Base-by-base conservation (phyloP, 176 grass and related monocot genomes). In the Zoysia japonica region DNA sequence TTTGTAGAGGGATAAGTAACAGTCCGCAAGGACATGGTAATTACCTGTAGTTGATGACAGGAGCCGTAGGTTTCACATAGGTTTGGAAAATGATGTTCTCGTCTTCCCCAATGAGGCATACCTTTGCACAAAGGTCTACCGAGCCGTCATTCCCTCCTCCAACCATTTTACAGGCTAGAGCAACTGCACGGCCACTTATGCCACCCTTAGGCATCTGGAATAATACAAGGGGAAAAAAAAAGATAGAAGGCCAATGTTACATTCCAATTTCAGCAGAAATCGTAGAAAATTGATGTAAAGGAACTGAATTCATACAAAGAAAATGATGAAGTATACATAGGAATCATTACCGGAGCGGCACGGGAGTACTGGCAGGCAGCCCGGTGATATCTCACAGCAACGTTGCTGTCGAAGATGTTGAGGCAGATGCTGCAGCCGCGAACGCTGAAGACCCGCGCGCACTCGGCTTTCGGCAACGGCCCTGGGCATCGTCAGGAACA, bases 401-500 rank as follows among this genome's bases (percentile, higher is more conserved):
- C 60, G 5, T 71, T 43, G 76, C 87, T 91, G 67, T 93, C 91
- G 3, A 97, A 88, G 69, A 93, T 84, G 87, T 78, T 90, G 70
- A 97, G 81, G 89, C 94, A 97, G 70, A 93, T 60, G 85, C 80
- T 80, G 80, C 94, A 97, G 6, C 94, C 94, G 2, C 82, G 87
- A 10, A 19, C 47, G 39, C 82, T 86, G 78, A 97, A 97, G 37
- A 93, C 82, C 19, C 82, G 87, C 0, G 94, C 87, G 2, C 94
- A 97, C 76, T 97, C 94, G 6, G 77, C 75, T 87, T 93, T 97
- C 0, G 94, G 91, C 75, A 97, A n/a, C 69, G 94, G 91, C 20
- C 91, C 94, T 97, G 44, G 28, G 28, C 28, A 13, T 47, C 3
- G 67, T 61, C 47, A 64, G 16, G 28, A 28, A 28, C 28, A 0